Conservation (phyloP, 2,329 filamentous ascomycete species). For the Trichoderma sp. region DNA sequence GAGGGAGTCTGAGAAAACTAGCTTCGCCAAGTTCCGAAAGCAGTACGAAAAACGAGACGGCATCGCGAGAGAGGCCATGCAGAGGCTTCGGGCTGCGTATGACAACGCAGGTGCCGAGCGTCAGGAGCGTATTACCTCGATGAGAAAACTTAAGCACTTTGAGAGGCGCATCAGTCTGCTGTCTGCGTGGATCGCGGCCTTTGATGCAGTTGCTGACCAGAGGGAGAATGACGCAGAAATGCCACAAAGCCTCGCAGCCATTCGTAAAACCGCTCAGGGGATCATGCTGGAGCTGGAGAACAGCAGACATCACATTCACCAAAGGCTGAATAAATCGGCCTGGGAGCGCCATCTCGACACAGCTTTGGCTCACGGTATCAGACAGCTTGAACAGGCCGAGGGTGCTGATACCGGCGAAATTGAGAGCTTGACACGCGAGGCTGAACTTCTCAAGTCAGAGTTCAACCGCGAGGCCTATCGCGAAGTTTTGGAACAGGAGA, state of each 20-base stretch:
- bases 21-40: constrained; percentile 88
- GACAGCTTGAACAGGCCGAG: constrained; percentile 67
- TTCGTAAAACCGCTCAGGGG: constrained; percentile 86
- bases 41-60: constrained; percentile 81
- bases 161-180: constrained; percentile 83
- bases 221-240: constrained; percentile 53
- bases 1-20: constrained; percentile 79
- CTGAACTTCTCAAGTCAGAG: constrained; percentile 79
- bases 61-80: constrained; percentile 74
- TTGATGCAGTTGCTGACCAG: constrained; percentile 77
- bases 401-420: constrained; percentile 60
- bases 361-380: constrained; percentile 80
- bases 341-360: constrained; percentile 90
- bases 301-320: constrained; percentile 87
- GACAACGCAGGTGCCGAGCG: constrained; percentile 77
- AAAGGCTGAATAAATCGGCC: constrained; percentile 73
- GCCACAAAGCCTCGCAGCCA: constrained; percentile 68
- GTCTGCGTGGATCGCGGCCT: constrained; percentile 91
- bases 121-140: constrained; percentile 73
- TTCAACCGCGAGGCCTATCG: constrained; percentile 78
- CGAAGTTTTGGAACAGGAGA: constrained; percentile 82
- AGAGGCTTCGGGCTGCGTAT: constrained; percentile 78
- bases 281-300: constrained; percentile 82
- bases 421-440: constrained; percentile 74
- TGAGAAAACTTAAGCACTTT: constrained; percentile 80